Evolutionary conservation across 768 basidiomycete genomes (phyloP), one percentile per base, ranked within the genome.

Genomic region (Leccinum truebloodii): DNA sequence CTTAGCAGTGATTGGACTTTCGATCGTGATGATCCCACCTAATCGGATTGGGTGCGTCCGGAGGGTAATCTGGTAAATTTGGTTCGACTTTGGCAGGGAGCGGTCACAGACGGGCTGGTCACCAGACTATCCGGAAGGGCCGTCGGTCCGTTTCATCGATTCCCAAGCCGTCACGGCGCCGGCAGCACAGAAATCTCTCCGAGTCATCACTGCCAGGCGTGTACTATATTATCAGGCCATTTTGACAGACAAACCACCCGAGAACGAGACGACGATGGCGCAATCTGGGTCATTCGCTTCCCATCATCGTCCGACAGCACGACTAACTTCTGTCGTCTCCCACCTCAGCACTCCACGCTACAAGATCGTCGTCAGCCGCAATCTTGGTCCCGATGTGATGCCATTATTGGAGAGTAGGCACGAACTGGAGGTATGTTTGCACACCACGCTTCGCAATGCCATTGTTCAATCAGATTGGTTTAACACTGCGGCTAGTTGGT

Each of bases 381-480:
- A 84, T 67, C 76, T 90, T 24, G 88, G 88, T 2, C 80, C 82
- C 18, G 81, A 88, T 65, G 82, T 81, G 3, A 88, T 90, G 86
- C 76, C 82, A 22, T 63, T 85, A 49, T 71, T 90, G 24, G 67
- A 77, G 52, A 74, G 75, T n/a, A 76, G 78, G 37, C 69, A 74
- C 18, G 83, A 86, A 61, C 68, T 88, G 37, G 84, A 89, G 65
- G 88, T 86, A 64, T 57, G 75, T 58, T 44, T 26, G 46, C 6
- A 51, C 24, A 37, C 58, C 28, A 20, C 6, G 5, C 5, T 16
- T 55, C 22, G 28, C 13, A 16, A 14, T 56, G 10, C n/a, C 44
- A 50, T 20, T 2, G 1, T 32, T 55, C n/a, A 8, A 53, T 52
- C 13, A 37, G 52, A 35, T 37, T 28, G 18, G 24, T 37, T 35